Conservation (phyloP, 768 basidiomycete genomes). For the Mycena belliarum region DNA sequence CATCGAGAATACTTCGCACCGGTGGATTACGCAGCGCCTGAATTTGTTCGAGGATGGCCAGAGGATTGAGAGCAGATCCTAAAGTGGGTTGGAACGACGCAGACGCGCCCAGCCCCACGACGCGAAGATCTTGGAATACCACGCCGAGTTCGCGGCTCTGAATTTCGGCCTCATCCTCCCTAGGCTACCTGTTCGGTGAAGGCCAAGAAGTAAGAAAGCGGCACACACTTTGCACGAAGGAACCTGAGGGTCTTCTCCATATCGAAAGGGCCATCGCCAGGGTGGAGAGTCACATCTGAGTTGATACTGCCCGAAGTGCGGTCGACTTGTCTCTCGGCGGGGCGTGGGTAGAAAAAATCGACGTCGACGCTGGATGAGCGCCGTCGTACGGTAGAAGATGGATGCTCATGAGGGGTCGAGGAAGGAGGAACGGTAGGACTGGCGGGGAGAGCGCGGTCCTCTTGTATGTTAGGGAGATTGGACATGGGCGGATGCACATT, state of each 20-base stretch:
- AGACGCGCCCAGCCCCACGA: slow-evolving; percentile 48
- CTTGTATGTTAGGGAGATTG: slow-evolving; percentile 15
- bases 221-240: slow-evolving; percentile 27
- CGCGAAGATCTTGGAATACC: slow-evolving; percentile 50
- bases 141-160: slow-evolving; percentile 48
- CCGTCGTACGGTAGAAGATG: neutral
- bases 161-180: slow-evolving; percentile 33
- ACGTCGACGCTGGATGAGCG: slow-evolving; percentile 22
- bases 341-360: slow-evolving; percentile 47
- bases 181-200: slow-evolving; percentile 18
- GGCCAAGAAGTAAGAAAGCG: neutral
- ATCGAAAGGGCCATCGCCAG: slow-evolving; percentile 30
- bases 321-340: neutral
- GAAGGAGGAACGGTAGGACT: too few species aligned
- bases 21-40: slow-evolving; percentile 58
- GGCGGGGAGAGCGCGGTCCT: slow-evolving; percentile 3
- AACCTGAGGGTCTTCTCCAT: slow-evolving; percentile 31
- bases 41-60: slow-evolving; percentile 41
- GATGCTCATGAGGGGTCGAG: too few species aligned
- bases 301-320: slow-evolving; percentile 3
- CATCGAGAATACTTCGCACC: slow-evolving; percentile 59
- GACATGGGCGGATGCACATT: too few species aligned
- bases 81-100: slow-evolving; percentile 51
- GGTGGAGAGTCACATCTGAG: slow-evolving; percentile 23
- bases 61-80: slow-evolving; percentile 51